Evolutionary conservation across 257 asterid species (phyloP).

Genomic region (Fraxinus pennsylvanica): DNA sequence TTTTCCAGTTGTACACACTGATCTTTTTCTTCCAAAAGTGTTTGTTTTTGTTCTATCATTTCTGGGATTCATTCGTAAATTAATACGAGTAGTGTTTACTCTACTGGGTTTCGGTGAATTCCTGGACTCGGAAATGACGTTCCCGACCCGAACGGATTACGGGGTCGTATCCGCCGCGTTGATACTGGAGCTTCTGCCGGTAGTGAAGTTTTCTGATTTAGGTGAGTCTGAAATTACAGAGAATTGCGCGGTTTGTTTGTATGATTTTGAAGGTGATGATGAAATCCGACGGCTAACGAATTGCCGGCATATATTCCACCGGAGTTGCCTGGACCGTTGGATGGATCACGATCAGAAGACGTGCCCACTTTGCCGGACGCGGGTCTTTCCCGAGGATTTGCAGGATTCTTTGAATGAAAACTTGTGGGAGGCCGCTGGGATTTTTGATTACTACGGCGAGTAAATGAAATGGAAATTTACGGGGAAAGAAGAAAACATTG

Average conservation of each 20-base stretch:
- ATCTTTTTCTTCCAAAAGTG: constrained; percentile 67
- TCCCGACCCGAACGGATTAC: constrained; percentile 26
- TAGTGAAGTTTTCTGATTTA: constrained; percentile 67
- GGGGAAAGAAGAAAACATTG: no score
- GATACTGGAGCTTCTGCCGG: constrained; percentile 80
- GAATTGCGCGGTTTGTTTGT: constrained; percentile 85
- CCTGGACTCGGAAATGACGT: constrained; percentile 40
- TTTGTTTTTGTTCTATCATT: constrained; percentile 51
- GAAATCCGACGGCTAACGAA: constrained; percentile 72
- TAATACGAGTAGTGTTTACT: constrained; percentile 30
- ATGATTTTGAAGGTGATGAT: constrained; percentile 72
- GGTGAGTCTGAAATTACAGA: constrained; percentile 64
- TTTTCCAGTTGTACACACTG: constrained; percentile 76
- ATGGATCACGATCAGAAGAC: constrained; percentile 29
- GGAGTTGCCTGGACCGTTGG: no score
- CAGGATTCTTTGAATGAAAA: constrained; percentile 81
- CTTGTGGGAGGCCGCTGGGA: constrained; percentile 84
- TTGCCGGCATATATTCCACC: no score
- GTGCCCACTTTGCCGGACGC: constrained; percentile 88
- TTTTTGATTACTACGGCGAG: constrained; percentile 75
- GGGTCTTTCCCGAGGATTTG: constrained; percentile 81
- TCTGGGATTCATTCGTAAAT: constrained; percentile 53
- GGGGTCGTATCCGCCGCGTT: constrained; percentile 61
- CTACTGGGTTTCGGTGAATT: constrained; percentile 67
- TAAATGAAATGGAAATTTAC: constrained; percentile 5